These are phyloP conservation scores for Talaromyces rugulosus DNA, from an alignment of 2,329 filamentous ascomycete species.

Conservation along the genomic window DNA sequence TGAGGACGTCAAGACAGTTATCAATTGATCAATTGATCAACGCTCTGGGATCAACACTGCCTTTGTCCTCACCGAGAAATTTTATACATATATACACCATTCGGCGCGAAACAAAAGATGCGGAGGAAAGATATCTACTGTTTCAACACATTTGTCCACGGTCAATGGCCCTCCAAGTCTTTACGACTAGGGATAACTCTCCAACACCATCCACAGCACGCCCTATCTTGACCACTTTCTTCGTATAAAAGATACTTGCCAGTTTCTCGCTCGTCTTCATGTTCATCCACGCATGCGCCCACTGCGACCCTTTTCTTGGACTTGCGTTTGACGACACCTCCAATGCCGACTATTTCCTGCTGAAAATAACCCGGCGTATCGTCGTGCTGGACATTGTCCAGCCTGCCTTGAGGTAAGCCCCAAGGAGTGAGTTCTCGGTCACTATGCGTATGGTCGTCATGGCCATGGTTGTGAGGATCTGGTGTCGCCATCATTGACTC, in stretches of 20 bases:
- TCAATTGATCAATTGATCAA: too few species aligned
- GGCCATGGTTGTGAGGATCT: slow-evolving; percentile 22
- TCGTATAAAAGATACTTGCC: slow-evolving; percentile 68
- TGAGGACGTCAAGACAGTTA: too few species aligned
- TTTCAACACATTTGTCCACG: not conserved
- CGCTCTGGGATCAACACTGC: too few species aligned
- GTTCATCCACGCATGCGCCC: slow-evolving; percentile 80
- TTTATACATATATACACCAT: too few species aligned
- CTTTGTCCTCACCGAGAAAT: too few species aligned
- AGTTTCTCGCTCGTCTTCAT: slow-evolving; percentile 68
- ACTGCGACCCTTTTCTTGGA: slow-evolving; percentile 76
- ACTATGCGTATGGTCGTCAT: not conserved
- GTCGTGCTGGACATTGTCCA: slow-evolving; percentile 23
- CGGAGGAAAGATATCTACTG: not conserved
- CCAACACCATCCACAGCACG: slow-evolving; percentile 91
- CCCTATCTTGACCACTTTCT: slow-evolving; percentile 62
- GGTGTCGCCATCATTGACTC: slow-evolving; percentile 53
- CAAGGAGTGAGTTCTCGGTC: not conserved
- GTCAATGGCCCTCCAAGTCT: not conserved
- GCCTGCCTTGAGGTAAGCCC: slow-evolving; percentile 5
- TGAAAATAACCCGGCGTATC: slow-evolving; percentile 67
- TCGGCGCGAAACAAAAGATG: too few species aligned
- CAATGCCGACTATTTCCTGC: slow-evolving; percentile 88
- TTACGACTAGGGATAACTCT: slow-evolving; percentile 61
- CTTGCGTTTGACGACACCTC: slow-evolving; percentile 82